Conservation (phyloP, 1,139 yeast genomes). For the Suhomyces yuchorum region DNA sequence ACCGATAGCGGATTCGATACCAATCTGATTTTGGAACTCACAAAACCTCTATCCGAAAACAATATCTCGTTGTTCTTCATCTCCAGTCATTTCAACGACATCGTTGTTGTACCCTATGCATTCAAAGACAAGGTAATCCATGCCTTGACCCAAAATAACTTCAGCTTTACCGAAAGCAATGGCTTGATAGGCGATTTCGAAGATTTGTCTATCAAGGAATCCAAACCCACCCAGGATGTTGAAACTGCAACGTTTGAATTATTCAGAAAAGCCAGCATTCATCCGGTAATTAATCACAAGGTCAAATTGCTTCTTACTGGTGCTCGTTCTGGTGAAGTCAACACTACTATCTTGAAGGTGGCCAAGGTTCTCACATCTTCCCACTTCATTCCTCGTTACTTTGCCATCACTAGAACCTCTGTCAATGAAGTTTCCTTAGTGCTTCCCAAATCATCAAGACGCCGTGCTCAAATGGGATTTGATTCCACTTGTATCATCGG, state of each 20-base stretch:
- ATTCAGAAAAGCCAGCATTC: conserved; percentile 44
- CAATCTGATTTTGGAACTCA: conserved; percentile 58
- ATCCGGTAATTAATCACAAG: conserved; percentile 46
- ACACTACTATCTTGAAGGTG: conserved; percentile 39
- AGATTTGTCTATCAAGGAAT: background rate
- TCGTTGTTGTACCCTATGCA: conserved; percentile 58
- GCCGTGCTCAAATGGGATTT: conserved; percentile 43
- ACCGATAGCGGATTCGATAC: conserved; percentile 59
- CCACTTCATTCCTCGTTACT: conserved; percentile 47
- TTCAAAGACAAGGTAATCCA: conserved; percentile 47
- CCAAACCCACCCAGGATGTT: conserved; percentile 12
- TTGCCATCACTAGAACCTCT: conserved; percentile 60
- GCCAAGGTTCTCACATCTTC: conserved; percentile 33
- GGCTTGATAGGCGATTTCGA: conserved; percentile 20
- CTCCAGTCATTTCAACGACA: conserved; percentile 67
- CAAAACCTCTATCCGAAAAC: conserved; percentile 61
- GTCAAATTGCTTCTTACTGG: conserved; percentile 60
- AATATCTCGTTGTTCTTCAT: conserved; percentile 63
- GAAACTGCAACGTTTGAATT: conserved; percentile 41
- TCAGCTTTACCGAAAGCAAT: conserved; percentile 48
- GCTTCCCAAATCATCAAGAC: conserved; percentile 47
- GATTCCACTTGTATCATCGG: conserved; percentile 51
- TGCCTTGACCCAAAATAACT: conserved; percentile 46
- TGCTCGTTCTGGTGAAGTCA: conserved; percentile 54
- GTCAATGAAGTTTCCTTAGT: conserved; percentile 56